These are phyloP conservation scores for Croton setiger DNA, from an alignment of 441 rosid genomes.

Conservation along the genomic window DNA sequence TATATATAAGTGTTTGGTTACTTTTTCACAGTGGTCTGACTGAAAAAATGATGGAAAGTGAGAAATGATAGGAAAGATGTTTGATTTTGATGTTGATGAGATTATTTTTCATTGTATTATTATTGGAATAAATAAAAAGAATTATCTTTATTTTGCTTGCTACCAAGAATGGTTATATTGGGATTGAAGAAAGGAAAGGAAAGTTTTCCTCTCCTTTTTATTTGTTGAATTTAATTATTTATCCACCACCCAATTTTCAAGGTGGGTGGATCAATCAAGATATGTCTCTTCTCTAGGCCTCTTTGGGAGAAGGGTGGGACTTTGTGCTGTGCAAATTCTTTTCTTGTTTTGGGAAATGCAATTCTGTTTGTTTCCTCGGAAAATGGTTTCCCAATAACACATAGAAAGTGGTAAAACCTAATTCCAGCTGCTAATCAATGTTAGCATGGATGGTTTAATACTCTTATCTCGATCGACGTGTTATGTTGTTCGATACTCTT, in stretches of 20 bases:
- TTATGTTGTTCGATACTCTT: too few relatives aligned
- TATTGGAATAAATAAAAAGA: too few relatives aligned
- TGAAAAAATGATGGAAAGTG: slow-evolving; percentile 44
- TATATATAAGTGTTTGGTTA: not conserved
- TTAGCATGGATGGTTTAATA: too few relatives aligned
- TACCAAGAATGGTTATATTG: slow-evolving; percentile 21
- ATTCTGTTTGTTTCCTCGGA: slow-evolving; percentile 19
- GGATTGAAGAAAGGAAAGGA: slow-evolving; percentile 42
- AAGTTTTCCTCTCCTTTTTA: not conserved
- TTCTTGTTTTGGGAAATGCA: slow-evolving; percentile 46
- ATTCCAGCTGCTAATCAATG: too few relatives aligned
- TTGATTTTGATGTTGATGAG: too few relatives aligned
- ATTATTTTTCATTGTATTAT: too few relatives aligned
- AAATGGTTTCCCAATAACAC: slow-evolving; percentile 5
- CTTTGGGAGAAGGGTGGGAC: slow-evolving; percentile 39
- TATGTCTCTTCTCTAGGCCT: slow-evolving; percentile 45
- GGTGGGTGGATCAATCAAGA: slow-evolving; percentile 45
- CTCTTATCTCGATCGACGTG: too few relatives aligned
- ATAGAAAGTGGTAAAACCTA: not conserved
- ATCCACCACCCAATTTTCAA: slow-evolving; percentile 38
- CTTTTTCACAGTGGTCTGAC: slow-evolving; percentile 29
- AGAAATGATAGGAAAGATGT: slow-evolving; percentile 41
- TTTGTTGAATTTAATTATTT: not conserved
- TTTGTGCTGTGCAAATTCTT: slow-evolving; percentile 31
- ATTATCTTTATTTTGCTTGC: not conserved